phyloP scores from a whole-genome alignment of 306 rosid species.

The Aeschynomene evenia region DNA sequence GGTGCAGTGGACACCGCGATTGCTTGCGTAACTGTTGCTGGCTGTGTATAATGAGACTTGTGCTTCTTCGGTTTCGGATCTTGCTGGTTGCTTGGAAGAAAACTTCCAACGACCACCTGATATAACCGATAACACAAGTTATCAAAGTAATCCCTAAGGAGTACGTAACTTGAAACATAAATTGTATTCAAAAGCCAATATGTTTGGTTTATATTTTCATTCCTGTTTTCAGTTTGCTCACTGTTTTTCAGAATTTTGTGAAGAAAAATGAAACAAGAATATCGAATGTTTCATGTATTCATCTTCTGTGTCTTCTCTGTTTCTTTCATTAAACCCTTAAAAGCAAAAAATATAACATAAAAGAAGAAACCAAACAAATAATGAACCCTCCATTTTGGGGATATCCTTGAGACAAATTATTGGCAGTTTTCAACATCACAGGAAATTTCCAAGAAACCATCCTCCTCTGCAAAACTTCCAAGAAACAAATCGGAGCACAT shows the following conservation, averaged over 20 bases:
- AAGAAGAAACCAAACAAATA: background rate
- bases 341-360: too few relatives aligned
- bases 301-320: too few relatives aligned
- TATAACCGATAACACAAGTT: background rate
- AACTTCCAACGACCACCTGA: slow-evolving; percentile 80
- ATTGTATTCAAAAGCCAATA: too few relatives aligned
- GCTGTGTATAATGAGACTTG: slow-evolving; percentile 33
- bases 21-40: slow-evolving; percentile 23
- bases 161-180: background rate
- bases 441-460: too few relatives aligned
- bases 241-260: background rate
- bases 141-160: slow-evolving; percentile 9
- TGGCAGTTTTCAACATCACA: background rate
- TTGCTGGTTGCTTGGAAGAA: slow-evolving; percentile 58
- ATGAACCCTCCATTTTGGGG: background rate
- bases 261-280: background rate
- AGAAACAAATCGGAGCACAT: too few relatives aligned
- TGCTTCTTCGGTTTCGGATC: slow-evolving; percentile 59
- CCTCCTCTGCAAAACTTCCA: too few relatives aligned
- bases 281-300: too few relatives aligned
- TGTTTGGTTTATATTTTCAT: background rate
- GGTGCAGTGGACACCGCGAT: slow-evolving; percentile 36
- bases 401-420: background rate
- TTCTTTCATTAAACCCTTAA: too few relatives aligned
- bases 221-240: background rate